A percentile compares a stretch with the other conserved stretches of the same genome.
Evolutionary conservation across 441 rosid species (phyloP).

Genomic region (Corymbia citriodora): DNA sequence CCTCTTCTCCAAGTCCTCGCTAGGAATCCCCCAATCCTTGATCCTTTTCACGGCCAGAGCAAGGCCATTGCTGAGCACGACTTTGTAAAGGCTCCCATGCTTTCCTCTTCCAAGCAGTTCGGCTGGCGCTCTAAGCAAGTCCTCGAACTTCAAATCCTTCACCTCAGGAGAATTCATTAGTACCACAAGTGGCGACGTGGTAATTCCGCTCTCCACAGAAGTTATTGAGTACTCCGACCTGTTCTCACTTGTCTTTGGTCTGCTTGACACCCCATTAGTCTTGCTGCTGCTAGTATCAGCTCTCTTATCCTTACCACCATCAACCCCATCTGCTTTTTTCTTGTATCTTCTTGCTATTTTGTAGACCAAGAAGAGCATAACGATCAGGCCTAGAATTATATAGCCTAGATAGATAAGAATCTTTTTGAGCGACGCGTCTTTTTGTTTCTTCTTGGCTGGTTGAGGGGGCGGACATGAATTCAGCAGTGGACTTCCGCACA

Average conservation of each 20-base stretch:
- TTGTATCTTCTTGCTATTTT: conserved; percentile 20
- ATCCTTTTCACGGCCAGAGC: conserved; percentile 45
- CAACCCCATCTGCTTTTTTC: conserved; percentile 1
- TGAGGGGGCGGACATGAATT: conserved; percentile 18
- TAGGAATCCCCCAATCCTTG: background rate
- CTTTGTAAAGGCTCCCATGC: conserved; percentile 59
- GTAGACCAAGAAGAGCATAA: conserved; percentile 16
- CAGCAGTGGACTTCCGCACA: conserved; percentile 36
- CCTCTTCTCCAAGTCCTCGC: conserved; percentile 2
- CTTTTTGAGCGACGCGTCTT: conserved; percentile 13
- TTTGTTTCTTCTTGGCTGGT: background rate
- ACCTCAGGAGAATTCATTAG: conserved; percentile 25
- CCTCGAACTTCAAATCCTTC: conserved; percentile 39
- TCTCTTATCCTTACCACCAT: background rate
- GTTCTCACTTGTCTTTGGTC: conserved; percentile 10
- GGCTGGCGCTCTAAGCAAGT: conserved; percentile 59
- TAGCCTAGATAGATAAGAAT: conserved; percentile 47
- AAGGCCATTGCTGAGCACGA: conserved; percentile 23
- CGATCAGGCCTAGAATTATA: conserved; percentile 20
- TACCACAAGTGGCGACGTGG: conserved; percentile 30
- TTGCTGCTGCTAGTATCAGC: conserved; percentile 6
- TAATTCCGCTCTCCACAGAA: conserved; percentile 28
- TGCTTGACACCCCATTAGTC: conserved; percentile 10
- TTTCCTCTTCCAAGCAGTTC: conserved; percentile 53
- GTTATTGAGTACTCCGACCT: conserved; percentile 46